Conservation (phyloP, 345 rosid genomes). For the Murraya paniculata region DNA sequence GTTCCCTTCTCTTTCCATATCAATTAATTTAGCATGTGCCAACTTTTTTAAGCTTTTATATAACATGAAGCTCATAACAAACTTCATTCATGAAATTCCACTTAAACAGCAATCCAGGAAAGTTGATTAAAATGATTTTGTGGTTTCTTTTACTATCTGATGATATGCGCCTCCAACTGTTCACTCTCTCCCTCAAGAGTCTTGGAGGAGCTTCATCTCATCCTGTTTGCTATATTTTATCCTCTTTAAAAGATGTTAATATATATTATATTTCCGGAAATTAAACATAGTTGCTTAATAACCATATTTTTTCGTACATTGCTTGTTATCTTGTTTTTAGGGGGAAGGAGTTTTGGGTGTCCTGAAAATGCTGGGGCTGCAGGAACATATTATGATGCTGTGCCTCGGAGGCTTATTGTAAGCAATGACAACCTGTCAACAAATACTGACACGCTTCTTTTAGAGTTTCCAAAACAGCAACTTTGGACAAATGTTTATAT, state of each 20-base stretch:
- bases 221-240: background rate
- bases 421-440: slow-evolving; percentile 59
- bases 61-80: too few relatives aligned
- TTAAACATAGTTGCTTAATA: background rate
- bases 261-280: background rate
- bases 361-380: slow-evolving; percentile 67
- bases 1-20: too few relatives aligned
- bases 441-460: slow-evolving; percentile 60
- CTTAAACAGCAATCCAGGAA: too few relatives aligned
- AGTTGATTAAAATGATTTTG: background rate
- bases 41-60: too few relatives aligned
- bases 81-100: too few relatives aligned
- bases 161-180: background rate
- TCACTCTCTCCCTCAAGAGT: too few relatives aligned
- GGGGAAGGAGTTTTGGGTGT: slow-evolving; percentile 64
- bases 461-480: slow-evolving; percentile 65
- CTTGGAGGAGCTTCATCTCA: background rate
- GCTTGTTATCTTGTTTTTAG: slow-evolving; percentile 31
- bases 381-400: slow-evolving; percentile 74
- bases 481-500: slow-evolving; percentile 67
- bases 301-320: background rate
- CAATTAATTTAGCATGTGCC: too few relatives aligned
- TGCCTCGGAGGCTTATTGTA: slow-evolving; percentile 61
- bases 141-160: background rate
- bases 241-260: background rate